Evolutionary conservation across 2,329 filamentous ascomycete genomes (phyloP).

Genomic region (Talaromyces marneffei): DNA sequence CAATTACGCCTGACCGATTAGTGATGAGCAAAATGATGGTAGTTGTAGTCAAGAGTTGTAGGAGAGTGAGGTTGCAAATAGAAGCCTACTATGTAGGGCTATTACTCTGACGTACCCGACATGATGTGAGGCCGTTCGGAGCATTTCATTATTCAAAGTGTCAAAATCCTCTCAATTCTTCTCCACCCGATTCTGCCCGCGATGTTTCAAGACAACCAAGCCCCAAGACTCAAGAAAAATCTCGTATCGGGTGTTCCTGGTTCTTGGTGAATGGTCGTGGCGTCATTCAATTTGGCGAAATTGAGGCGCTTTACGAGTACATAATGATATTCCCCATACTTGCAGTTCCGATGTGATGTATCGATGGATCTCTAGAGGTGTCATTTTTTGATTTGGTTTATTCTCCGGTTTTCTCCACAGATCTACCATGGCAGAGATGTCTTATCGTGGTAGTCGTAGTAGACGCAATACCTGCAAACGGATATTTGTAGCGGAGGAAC

Average conservation of each 20-base stretch:
- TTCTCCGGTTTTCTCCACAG: neutral
- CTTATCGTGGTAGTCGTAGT: too few relatives aligned
- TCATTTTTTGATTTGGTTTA: neutral
- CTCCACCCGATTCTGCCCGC: conserved; percentile 10
- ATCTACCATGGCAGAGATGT: neutral
- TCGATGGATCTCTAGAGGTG: neutral
- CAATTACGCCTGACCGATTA: too few relatives aligned
- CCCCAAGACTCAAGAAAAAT: neutral
- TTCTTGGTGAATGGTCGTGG: neutral
- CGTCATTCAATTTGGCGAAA: neutral
- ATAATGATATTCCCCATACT: neutral
- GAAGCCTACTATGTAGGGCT: too few relatives aligned
- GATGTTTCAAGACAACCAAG: neutral
- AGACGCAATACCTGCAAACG: too few relatives aligned
- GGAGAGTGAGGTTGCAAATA: neutral
- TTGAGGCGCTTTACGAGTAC: neutral
- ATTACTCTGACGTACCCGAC: neutral
- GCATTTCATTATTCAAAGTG: too few relatives aligned
- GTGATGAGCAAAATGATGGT: neutral
- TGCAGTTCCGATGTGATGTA: neutral
- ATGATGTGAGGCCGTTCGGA: neutral
- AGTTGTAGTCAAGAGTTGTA: neutral
- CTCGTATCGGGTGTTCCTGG: neutral
- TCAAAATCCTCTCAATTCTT: too few relatives aligned
- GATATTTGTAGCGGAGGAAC: too few relatives aligned